Percentiles rank a stretch among this genome's conserved stretches.
Conservation (phyloP, 495 filamentous ascomycete genomes). For the Bryoglossum gracile region DNA sequence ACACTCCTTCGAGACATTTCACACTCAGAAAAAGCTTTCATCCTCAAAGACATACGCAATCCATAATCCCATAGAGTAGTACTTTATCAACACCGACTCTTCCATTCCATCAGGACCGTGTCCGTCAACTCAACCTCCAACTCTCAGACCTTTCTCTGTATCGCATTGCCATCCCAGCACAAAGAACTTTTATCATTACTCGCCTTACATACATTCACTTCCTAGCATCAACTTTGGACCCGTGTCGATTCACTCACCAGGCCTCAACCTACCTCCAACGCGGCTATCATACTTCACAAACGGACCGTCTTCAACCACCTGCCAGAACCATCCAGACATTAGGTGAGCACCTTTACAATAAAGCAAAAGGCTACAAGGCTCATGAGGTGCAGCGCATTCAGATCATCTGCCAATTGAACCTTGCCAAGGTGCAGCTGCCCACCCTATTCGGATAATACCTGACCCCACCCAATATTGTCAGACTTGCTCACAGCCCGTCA, state of each 20-base stretch:
- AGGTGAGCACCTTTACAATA: no score
- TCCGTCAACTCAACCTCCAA: background rate
- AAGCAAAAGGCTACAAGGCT: no score
- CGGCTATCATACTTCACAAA: background rate
- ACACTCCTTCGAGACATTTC: constrained; percentile 11
- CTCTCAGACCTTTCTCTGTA: background rate
- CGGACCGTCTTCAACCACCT: background rate
- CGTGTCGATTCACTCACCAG: no score
- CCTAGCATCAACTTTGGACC: no score
- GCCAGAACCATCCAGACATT: background rate
- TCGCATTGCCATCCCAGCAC: background rate
- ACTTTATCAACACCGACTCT: no score
- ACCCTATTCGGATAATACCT: constrained; percentile 8
- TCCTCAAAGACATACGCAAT: background rate
- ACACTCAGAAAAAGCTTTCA: constrained; percentile 7
- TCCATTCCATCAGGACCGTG: background rate
- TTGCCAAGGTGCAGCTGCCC: background rate
- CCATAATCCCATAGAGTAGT: no score
- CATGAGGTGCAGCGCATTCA: background rate
- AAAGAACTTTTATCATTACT: constrained; percentile 1
- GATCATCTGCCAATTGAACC: background rate
- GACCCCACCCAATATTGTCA: constrained; percentile 4
- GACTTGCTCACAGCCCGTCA: background rate
- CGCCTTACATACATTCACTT: background rate
- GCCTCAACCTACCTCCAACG: constrained; percentile 1